Evolutionary conservation across 768 basidiomycete species (phyloP).

Genomic region (Lentinus tigrinus): DNA sequence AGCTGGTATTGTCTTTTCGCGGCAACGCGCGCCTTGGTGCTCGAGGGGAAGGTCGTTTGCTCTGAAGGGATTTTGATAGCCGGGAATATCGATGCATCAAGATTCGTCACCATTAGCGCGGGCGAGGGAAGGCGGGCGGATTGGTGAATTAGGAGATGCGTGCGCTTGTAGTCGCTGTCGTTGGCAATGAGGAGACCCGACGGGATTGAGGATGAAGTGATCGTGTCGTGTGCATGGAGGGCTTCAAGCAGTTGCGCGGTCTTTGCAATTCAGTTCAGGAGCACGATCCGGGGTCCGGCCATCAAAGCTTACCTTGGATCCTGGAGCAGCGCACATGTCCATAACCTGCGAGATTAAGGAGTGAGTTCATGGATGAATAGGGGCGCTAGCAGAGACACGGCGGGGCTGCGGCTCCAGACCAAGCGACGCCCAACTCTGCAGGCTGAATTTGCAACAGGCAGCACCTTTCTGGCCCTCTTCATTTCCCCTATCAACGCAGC

Average conservation of each 20-base stretch:
- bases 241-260: constrained; percentile 97
- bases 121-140: constrained; percentile 92
- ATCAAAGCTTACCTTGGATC: constrained; percentile 70
- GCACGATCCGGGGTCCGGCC: background rate
- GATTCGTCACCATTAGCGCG: constrained; percentile 91
- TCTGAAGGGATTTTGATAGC: constrained; percentile 49
- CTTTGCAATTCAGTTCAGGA: constrained; percentile 33
- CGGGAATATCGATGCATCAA: constrained; percentile 89
- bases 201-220: constrained; percentile 65
- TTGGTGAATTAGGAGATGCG: constrained; percentile 96
- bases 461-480: too few relatives aligned
- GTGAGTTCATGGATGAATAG: background rate
- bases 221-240: constrained; percentile 76
- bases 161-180: constrained; percentile 91
- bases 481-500: too few relatives aligned
- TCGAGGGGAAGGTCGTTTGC: constrained; percentile 30
- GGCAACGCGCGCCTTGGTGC: constrained; percentile 31
- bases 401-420: background rate
- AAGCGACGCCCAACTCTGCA: background rate
- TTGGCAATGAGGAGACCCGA: constrained; percentile 91
- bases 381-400: background rate
- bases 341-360: constrained; percentile 54
- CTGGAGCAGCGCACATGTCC: constrained; percentile 98
- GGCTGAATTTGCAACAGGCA: too few relatives aligned
- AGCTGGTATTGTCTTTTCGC: constrained; percentile 49